phyloP scores from a whole-genome alignment of 2,329 filamentous ascomycete genomes.

The Colletotrichum horii region DNA sequence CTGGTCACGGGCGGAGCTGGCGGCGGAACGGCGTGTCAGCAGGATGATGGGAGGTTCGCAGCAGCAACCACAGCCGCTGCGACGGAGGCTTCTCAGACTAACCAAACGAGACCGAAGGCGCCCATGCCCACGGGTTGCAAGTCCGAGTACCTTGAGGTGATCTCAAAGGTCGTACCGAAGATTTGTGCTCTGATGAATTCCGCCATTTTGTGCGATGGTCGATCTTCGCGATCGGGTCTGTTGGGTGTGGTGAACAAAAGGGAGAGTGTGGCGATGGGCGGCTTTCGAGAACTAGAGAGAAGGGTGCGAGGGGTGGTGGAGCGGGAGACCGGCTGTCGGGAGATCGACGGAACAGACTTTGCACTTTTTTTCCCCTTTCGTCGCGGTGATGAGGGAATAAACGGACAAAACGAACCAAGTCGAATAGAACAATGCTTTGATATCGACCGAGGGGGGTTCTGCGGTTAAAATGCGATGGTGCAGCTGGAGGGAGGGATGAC shows the following conservation, averaged over 20 bases:
- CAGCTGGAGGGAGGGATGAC: neutral
- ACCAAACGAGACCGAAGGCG: constrained; percentile 98
- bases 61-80: neutral
- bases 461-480: neutral
- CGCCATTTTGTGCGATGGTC: constrained; percentile 73
- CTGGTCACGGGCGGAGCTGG: constrained; percentile 94
- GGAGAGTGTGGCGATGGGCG: neutral
- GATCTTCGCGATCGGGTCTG: constrained; percentile 6
- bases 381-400: neutral
- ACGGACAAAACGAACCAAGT: neutral
- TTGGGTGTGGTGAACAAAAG: neutral
- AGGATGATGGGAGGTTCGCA: neutral
- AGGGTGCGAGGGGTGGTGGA: constrained; percentile 4
- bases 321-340: neutral
- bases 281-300: neutral
- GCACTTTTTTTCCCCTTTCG: neutral
- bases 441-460: neutral
- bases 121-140: constrained; percentile 99
- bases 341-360: constrained; percentile 1
- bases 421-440: neutral
- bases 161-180: constrained; percentile 99
- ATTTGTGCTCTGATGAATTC: constrained; percentile 99
- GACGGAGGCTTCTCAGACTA: constrained; percentile 38
- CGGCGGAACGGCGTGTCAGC: constrained; percentile 2
- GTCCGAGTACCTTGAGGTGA: constrained; percentile 97